Evolutionary conservation across 371 early-diverging fungal genomes (phyloP).

Genomic region (Mucor circinelloides): DNA sequence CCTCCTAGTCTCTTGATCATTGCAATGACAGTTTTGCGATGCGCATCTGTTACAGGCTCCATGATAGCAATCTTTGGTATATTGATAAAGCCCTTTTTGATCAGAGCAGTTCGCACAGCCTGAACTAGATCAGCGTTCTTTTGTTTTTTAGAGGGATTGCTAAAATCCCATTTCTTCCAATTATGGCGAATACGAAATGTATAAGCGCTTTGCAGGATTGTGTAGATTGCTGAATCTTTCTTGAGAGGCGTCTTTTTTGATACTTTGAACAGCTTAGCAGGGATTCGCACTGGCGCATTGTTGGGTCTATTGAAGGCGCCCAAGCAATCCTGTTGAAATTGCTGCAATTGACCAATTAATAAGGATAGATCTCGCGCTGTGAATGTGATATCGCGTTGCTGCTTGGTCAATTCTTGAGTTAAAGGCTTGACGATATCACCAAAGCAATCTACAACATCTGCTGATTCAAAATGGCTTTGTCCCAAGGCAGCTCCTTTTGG

Average conservation of each 20-base stretch:
- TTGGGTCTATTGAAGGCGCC: conserved; percentile 42
- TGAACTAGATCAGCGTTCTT: conserved; percentile 53
- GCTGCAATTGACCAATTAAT: conserved; percentile 58
- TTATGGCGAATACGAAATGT: conserved; percentile 47
- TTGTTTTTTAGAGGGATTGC: conserved; percentile 39
- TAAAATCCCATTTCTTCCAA: conserved; percentile 61
- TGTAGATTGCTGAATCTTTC: conserved; percentile 47
- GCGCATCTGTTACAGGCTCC: conserved; percentile 41
- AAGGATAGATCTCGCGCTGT: conserved; percentile 60
- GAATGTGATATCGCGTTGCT: conserved; percentile 32
- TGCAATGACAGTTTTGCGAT: conserved; percentile 38
- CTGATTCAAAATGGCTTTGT: conserved; percentile 43
- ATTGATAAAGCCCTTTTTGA: conserved; percentile 33
- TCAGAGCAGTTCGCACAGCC: conserved; percentile 46
- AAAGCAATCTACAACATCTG: conserved; percentile 47
- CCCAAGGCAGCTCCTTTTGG: conserved; percentile 45
- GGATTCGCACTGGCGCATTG: conserved; percentile 54
- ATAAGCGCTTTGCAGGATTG: conserved; percentile 57
- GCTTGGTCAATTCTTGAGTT: conserved; percentile 39
- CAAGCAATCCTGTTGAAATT: conserved; percentile 67
- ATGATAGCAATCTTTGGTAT: conserved; percentile 57
- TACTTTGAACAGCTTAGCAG: conserved; percentile 62
- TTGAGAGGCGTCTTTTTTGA: conserved; percentile 21
- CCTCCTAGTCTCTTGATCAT: conserved; percentile 54
- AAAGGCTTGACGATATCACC: conserved; percentile 41